These are phyloP conservation scores for Lactarius deliciosus DNA, from an alignment of 768 basidiomycete genomes.

Conservation along the genomic window DNA sequence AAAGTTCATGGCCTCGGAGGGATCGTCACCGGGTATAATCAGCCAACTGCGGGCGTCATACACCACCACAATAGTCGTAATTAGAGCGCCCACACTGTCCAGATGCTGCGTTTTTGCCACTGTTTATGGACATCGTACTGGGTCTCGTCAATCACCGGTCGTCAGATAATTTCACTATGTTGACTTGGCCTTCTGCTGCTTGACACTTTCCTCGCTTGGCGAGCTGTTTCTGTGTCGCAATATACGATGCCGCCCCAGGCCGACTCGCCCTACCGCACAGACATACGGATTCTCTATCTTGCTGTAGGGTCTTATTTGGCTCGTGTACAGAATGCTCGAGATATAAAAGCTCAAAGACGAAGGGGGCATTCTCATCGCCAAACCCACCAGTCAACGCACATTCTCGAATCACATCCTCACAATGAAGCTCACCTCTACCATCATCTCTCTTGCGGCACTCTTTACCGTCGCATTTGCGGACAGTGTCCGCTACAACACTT, in stretches of 20 bases:
- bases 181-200: background rate
- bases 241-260: background rate
- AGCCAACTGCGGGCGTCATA: background rate
- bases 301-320: background rate
- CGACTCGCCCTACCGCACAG: too few species aligned
- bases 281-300: too few species aligned
- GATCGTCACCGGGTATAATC: background rate
- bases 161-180: background rate
- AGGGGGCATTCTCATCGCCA: background rate
- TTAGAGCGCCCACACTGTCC: background rate
- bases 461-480: background rate
- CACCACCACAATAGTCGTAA: background rate
- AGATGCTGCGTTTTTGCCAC: background rate
- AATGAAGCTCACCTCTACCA: background rate
- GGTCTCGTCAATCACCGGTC: background rate
- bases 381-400: background rate
- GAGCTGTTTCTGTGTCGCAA: background rate
- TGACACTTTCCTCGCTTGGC: background rate
- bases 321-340: background rate
- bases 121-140: background rate
- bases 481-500: conserved; percentile 10
- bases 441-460: background rate
- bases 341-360: background rate
- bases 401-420: background rate
- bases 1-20: too few species aligned